Evolutionary conservation across 1,139 yeast genomes (phyloP), one percentile per base, ranked within the genome.

Genomic region (Meyerozyma guilliermondii): DNA sequence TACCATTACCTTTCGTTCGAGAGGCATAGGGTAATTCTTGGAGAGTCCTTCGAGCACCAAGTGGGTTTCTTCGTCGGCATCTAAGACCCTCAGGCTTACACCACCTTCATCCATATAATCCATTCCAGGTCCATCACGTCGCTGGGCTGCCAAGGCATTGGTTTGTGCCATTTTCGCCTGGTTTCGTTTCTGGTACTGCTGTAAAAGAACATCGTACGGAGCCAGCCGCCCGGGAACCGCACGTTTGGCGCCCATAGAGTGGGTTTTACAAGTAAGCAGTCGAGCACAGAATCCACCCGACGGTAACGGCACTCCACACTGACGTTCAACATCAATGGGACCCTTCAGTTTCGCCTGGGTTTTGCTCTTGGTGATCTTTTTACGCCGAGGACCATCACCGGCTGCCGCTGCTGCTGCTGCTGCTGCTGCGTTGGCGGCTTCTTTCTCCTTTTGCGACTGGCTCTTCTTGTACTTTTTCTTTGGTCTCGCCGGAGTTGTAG

Each of bases 161-260:
- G 80, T 83, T 0, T 88, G 89, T 9, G 94, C 95, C 50, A 84
- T 77, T 60, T 87, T 89, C 38, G 95, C 92, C 64, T 91, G 97
- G 60, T 91, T 92, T 53, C 89, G 78, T 57, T 89, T 83, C 64
- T 92, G 98, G 59, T 92, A 91, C 38, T 87, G 92, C 36, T 92
- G 91, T 46, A 92, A 70, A 42, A 92, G 69, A 22, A 82, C 82
- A 63, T 92, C 98, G 62, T 89, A 92, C 0, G 97, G 91, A 7
- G 94, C 91, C 41, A 95, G 81, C 54, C 98, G 76, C 6, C 98
- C 98, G 26, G 81, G 81, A 20, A 92, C 98, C 1, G 96, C 92
- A 54, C 98, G 78, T 56, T 92, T 92, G 20, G 97, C 96, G 23
- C 97, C 97, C 97, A 92, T 91, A 1, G 97, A 87, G 63, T 92